Conservation (phyloP, 1,284 basidiomycete genomes). For the Inonotus obliquus region DNA sequence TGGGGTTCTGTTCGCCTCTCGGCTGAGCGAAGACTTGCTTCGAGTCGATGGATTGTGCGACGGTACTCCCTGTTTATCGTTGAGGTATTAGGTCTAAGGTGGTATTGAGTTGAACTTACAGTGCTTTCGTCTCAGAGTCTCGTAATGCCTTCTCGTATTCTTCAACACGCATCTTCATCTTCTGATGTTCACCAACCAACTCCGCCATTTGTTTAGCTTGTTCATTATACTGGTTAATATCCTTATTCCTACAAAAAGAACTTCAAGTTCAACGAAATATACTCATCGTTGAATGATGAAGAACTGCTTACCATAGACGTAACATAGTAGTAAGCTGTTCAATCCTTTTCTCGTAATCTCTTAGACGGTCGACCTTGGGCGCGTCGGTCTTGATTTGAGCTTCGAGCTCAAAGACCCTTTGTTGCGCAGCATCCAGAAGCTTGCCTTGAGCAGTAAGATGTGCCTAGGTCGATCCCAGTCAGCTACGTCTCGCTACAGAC, state of each 20-base stretch:
- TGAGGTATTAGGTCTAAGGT: not conserved
- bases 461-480: slow-evolving; percentile 39
- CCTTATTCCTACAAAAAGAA: not conserved
- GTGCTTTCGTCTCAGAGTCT: slow-evolving; percentile 47
- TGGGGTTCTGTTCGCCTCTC: slow-evolving; percentile 33
- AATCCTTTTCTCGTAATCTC: slow-evolving; percentile 70
- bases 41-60: slow-evolving; percentile 53
- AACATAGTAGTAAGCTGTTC: slow-evolving; percentile 68
- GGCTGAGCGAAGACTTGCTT: slow-evolving; percentile 42
- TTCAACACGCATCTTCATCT: slow-evolving; percentile 58
- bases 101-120: slow-evolving; percentile 36
- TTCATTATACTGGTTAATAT: not conserved
- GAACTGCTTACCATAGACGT: slow-evolving; percentile 55
- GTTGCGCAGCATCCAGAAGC: slow-evolving; percentile 55
- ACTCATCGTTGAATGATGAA: not conserved
- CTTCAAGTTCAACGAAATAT: not conserved
- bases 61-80: slow-evolving; percentile 41
- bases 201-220: slow-evolving; percentile 44
- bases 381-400: slow-evolving; percentile 65
- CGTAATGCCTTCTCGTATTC: slow-evolving; percentile 47
- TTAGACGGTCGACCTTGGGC: slow-evolving; percentile 66
- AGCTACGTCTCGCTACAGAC: not conserved
- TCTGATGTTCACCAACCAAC: slow-evolving; percentile 52
- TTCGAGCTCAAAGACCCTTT: slow-evolving; percentile 55
- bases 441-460: slow-evolving; percentile 63